A percentile compares a stretch with the other conserved stretches of the same genome.
These are phyloP conservation scores for Curvularia sp. DNA, from an alignment of 2,329 filamentous ascomycete species.

Conservation along the genomic window DNA sequence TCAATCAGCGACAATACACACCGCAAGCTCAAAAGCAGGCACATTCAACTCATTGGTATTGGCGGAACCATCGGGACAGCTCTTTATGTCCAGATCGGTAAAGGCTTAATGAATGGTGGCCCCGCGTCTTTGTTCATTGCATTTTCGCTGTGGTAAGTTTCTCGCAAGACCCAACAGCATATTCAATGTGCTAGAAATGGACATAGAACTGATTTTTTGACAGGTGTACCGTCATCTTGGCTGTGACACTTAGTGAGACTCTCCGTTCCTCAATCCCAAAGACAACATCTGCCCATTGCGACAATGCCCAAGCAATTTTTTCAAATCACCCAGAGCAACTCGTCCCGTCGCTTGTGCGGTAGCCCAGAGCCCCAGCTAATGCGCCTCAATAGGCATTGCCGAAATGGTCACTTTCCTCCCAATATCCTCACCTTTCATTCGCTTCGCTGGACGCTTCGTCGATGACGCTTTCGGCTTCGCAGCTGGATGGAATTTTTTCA, in stretches of 20 bases:
- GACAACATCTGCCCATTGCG: conserved; percentile 30
- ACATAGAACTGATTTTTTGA: neutral
- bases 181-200: neutral
- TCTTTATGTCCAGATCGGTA: conserved; percentile 57
- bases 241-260: conserved; percentile 52
- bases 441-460: conserved; percentile 76
- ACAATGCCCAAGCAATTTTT: conserved; percentile 28
- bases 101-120: conserved; percentile 56
- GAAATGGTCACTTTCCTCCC: conserved; percentile 81
- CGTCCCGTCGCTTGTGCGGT: neutral
- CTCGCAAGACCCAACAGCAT: neutral
- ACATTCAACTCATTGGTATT: conserved; percentile 58
- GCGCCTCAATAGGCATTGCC: conserved; percentile 59
- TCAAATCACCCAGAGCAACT: conserved; percentile 23
- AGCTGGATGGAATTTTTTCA: conserved; percentile 76
- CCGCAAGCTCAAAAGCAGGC: conserved; percentile 55
- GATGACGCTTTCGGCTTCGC: conserved; percentile 78
- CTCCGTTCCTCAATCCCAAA: conserved; percentile 26
- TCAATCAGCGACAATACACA: conserved; percentile 52
- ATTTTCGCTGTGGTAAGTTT: conserved; percentile 54
- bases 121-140: conserved; percentile 57
- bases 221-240: conserved; percentile 54
- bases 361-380: conserved; percentile 31
- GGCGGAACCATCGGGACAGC: conserved; percentile 59
- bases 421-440: conserved; percentile 79